Evolutionary conservation across 2,329 filamentous ascomycete species (phyloP).

Genomic region (Hysterium pulicare): DNA sequence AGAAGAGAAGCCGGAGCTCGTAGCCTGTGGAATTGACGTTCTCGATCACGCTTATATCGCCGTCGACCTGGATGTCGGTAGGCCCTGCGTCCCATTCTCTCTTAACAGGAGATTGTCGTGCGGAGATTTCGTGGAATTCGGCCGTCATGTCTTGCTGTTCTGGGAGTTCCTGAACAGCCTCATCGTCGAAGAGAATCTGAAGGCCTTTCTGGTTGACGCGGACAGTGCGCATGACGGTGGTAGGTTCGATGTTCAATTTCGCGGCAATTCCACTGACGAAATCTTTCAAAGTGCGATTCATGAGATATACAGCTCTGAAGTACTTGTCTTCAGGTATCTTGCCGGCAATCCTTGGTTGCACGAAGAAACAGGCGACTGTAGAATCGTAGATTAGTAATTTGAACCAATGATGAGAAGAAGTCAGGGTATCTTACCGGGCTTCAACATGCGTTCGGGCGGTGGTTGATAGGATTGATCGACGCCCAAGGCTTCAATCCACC

Average conservation of each 20-base stretch:
- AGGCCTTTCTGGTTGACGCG: constrained; percentile 71
- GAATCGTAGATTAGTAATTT: constrained; percentile 29
- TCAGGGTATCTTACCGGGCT: constrained; percentile 53
- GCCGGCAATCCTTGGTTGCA: constrained; percentile 57
- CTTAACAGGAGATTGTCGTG: constrained; percentile 44
- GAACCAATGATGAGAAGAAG: constrained; percentile 4
- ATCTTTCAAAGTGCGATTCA: constrained; percentile 70
- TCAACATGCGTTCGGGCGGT: constrained; percentile 67
- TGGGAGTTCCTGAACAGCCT: constrained; percentile 75
- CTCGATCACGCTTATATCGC: constrained; percentile 43
- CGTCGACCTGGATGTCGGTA: constrained; percentile 48
- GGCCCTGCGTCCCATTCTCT: constrained; percentile 53
- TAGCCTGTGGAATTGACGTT: constrained; percentile 46
- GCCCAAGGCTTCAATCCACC: constrained; percentile 87
- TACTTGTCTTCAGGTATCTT: constrained; percentile 57
- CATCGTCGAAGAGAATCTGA: constrained; percentile 84
- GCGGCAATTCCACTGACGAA: constrained; percentile 68
- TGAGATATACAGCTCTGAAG: constrained; percentile 83
- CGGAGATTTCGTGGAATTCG: constrained; percentile 64
- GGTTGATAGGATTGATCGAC: constrained; percentile 85
- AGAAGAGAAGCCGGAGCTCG: constrained; percentile 50
- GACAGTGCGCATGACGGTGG: constrained; percentile 66
- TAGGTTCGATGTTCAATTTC: constrained; percentile 78
- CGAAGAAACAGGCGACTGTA: constrained; percentile 82
- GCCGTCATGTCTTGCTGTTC: constrained; percentile 89